phyloP scores from a whole-genome alignment of 2,329 filamentous ascomycete genomes.

The Paramyrothecium sp. region DNA sequence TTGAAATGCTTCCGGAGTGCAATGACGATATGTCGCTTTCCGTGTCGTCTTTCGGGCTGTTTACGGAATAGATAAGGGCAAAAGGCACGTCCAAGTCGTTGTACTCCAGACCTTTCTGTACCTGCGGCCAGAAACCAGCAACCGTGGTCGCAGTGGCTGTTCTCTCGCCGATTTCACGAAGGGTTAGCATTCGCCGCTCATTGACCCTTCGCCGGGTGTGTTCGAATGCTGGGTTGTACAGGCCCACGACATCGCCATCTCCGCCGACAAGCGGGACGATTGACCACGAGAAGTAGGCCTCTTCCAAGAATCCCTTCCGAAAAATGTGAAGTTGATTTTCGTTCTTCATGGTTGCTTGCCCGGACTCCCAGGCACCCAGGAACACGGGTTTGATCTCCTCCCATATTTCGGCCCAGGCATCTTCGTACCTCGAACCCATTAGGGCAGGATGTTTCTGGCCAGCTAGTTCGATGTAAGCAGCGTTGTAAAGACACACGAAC shows the following conservation, averaged over 20 bases:
- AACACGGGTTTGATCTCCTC: constrained; percentile 68
- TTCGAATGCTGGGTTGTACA: constrained; percentile 81
- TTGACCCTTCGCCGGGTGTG: constrained; percentile 77
- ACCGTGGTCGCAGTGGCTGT: constrained; percentile 72
- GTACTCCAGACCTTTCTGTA: constrained; percentile 66
- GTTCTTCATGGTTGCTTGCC: constrained; percentile 81
- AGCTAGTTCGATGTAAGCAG: constrained; percentile 68
- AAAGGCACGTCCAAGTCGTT: constrained; percentile 78
- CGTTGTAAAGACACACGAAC: constrained; percentile 68
- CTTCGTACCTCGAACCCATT: constrained; percentile 70
- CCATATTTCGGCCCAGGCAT: constrained; percentile 76
- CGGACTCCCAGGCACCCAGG: constrained; percentile 62
- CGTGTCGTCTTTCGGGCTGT: constrained; percentile 65
- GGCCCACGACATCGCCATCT: constrained; percentile 70
- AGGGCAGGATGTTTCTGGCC: constrained; percentile 74
- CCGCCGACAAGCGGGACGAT: constrained; percentile 74
- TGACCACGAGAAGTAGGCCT: constrained; percentile 81
- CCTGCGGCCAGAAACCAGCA: constrained; percentile 70
- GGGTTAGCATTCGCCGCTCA: constrained; percentile 75
- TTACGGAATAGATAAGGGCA: constrained; percentile 73
- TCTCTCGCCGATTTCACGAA: constrained; percentile 74
- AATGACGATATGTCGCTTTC: constrained; percentile 73
- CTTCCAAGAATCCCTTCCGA: constrained; percentile 69
- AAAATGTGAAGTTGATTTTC: constrained; percentile 75
- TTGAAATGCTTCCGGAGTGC: constrained; percentile 63